Evolutionary conservation across 371 early-diverging fungal genomes (phyloP).

Genomic region (Mortierella sp.): DNA sequence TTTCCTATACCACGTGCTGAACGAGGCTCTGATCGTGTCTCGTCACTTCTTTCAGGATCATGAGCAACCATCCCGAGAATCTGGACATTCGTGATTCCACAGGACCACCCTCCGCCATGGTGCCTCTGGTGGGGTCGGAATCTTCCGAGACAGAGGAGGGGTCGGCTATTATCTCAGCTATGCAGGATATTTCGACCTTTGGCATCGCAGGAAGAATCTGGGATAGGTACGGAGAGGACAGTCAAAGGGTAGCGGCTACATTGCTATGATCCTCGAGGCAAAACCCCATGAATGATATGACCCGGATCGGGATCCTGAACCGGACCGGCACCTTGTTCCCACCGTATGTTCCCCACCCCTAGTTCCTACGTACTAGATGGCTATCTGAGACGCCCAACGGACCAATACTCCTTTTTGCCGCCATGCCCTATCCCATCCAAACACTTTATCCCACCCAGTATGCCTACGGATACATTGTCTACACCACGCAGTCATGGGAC

Average conservation of each 20-base stretch:
- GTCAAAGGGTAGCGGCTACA: background rate
- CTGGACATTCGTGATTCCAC: conserved; percentile 36
- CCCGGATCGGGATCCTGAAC: background rate
- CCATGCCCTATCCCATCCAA: conserved; percentile 33
- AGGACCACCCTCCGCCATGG: conserved; percentile 25
- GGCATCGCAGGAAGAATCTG: conserved; percentile 51
- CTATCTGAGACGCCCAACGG: conserved; percentile 19
- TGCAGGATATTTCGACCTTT: conserved; percentile 45
- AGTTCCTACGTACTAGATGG: conserved; percentile 39
- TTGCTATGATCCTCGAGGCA: background rate
- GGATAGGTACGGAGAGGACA: conserved; percentile 24
- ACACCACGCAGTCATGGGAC: background rate
- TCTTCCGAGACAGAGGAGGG: conserved; percentile 3
- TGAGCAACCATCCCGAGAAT: conserved; percentile 39
- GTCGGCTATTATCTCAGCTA: conserved; percentile 17
- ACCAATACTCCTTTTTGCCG: conserved; percentile 30
- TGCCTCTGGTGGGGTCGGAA: background rate
- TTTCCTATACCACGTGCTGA: too few relatives aligned
- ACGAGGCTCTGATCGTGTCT: too few relatives aligned
- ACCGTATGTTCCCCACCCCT: background rate
- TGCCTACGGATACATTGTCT: background rate
- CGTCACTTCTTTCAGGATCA: too few relatives aligned
- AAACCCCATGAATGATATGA: too few relatives aligned
- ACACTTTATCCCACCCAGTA: conserved; percentile 16
- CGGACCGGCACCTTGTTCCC: background rate